Base-by-base conservation (phyloP, 2,329 filamentous ascomycete genomes). In the Fusarium liriodendri region DNA sequence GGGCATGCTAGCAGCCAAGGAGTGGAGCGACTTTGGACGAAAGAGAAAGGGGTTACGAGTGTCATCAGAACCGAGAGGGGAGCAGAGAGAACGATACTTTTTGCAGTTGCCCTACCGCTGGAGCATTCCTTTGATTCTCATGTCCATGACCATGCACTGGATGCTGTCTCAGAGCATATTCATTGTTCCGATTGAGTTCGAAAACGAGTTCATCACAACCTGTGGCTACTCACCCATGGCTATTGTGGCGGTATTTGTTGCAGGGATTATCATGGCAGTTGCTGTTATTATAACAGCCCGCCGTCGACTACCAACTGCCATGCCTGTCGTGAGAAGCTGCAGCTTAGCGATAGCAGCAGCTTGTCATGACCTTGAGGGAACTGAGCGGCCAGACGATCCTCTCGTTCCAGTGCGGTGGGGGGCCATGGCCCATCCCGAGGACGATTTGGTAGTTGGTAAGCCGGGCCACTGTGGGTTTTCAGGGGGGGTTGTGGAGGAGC, bases 1-100 rank as follows among this genome's bases (percentile, higher is more conserved):
- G 3, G 38, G 40, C 6, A 71, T 71, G 69, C 27, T 69, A 1
- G 25, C 62, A 5, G 66, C 66, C 2, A 64, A 22, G 2, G 69
- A 71, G 25, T 71, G 69, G 69, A 64, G 37, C 14, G 62, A 63
- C 13, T 69, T 71, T n/a, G 69, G 69, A 5, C 22, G 14, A n/a
- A 45, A 60, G 18, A 37, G 58, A 10, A 58, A 64, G 6, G 29
- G 58, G 11, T 7, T 66, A 2, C 62, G 62, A 8, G 66, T 71
- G 18, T 58, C 66, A 0, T 58, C 38, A 1, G 20, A 69, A 5
- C 66, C 59, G 5, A 33, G 4, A 5, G 66, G 66, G 0, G 2
- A 66, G 3, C 66, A 69, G 32, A 63, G 62, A 5, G 57, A 63
- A 7, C 58, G 54, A 4, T 69, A 69, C 40, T 71, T 71, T 35